Conservation (phyloP, 768 basidiomycete species). For the Boletus subcaerulescens region DNA sequence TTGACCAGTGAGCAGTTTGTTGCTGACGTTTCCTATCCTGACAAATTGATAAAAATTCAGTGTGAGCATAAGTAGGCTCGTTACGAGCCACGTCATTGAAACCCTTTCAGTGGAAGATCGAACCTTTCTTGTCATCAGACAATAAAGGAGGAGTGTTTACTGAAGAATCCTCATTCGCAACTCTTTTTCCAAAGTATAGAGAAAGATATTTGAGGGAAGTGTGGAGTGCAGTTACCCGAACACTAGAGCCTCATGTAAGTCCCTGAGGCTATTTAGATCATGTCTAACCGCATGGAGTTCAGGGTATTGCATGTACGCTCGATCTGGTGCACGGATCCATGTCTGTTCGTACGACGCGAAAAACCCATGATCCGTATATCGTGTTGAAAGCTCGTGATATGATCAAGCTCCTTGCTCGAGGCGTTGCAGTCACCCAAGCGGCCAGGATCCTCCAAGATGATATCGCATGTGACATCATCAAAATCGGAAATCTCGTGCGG, state of each 20-base stretch:
- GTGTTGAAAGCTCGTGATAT: conserved; percentile 95
- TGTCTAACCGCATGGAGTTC: conserved; percentile 2
- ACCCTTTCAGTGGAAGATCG: conserved; percentile 75
- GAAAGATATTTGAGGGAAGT: conserved; percentile 95
- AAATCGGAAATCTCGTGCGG: conserved; percentile 89
- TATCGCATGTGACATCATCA: conserved; percentile 94
- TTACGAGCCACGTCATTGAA: conserved; percentile 11
- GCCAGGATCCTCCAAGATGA: conserved; percentile 88
- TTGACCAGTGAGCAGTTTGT: conserved; percentile 82
- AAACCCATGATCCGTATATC: conserved; percentile 95
- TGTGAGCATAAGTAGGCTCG: conserved; percentile 35
- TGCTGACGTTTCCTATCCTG: background rate
- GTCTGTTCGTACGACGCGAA: conserved; percentile 95
- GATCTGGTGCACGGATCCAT: conserved; percentile 96
- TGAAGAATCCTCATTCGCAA: conserved; percentile 97
- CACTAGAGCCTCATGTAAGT: conserved; percentile 74
- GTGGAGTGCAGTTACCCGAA: conserved; percentile 87
- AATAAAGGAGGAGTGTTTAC: conserved; percentile 82
- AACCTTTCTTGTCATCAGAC: conserved; percentile 69
- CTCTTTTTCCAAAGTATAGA: conserved; percentile 96
- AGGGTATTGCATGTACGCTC: conserved; percentile 89
- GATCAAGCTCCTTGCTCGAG: conserved; percentile 91
- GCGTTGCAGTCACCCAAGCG: conserved; percentile 82
- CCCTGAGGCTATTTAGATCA: conserved; percentile 14
- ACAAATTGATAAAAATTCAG: conserved; percentile 27